Evolutionary conservation across 148 eudicot species (phyloP), one percentile per base, ranked within the genome.

Genomic region (Rhododendron kiyosumense): DNA sequence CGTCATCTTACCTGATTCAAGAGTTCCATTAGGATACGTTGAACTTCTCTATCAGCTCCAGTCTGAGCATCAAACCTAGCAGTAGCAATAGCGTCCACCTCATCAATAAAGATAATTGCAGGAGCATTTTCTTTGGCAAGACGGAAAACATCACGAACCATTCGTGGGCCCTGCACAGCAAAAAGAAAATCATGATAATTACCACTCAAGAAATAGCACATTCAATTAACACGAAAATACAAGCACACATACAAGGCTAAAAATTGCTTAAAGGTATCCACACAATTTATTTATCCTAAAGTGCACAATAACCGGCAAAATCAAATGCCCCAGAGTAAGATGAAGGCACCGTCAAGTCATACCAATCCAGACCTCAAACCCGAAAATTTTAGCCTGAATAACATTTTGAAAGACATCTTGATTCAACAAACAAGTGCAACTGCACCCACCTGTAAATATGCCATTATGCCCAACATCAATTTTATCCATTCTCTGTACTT

Each of bases 31-130:
- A 96, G 93, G 83, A 94, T 96, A 87, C 99, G 93, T 88, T 96
- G 98, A 84, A 95, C 99, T 91, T 95, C 98, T 88, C 99, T 96
- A 88, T 96, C 98, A 87, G 98, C 98, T 89, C 99, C 98, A 81
- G 98, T 95, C 89, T 94, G 98, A 85, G 99, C 98, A 93, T 95
- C 99, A 93, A 95, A 95, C 90, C 99, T 92, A 65, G 99, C 99
- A 81, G 99, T 95, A 71, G 98, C 96, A 84, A 95, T 96, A 61
- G 98, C 98, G 84, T 96, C 98, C 73, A 96, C 96, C 92, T 95
- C 98, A 86, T 96, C 99, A 85, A 96, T 94, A 83, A 96, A 96
- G 59, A 96, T 96, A 51, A 96, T 95, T 51, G 99, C 98, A 57
- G 99, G 98, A 1, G 98, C 98, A 90, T 96, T 94, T 90, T 96